phyloP scores from a whole-genome alignment of 2,329 filamentous ascomycete species.

The Plectosphaerella cucumerina region DNA sequence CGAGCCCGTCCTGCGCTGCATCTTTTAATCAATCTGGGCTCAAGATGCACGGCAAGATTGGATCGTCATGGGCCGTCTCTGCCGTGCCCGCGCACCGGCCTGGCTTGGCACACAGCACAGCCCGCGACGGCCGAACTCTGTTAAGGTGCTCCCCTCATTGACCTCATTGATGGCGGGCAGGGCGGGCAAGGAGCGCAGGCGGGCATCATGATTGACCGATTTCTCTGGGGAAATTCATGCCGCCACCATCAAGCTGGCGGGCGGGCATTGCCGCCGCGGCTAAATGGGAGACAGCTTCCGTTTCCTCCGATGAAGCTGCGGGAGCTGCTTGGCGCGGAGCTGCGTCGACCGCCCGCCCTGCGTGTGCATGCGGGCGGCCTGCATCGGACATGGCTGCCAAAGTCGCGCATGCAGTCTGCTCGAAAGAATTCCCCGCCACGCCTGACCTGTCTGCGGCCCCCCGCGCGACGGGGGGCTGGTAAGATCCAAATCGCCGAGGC shows the following conservation, averaged over 20 bases:
- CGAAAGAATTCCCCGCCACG: not conserved
- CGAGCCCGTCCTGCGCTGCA: too few species aligned
- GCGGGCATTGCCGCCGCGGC: not conserved
- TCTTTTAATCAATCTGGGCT: too few species aligned
- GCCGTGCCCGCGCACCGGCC: too few species aligned
- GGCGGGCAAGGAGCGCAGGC: too few species aligned
- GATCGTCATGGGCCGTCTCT: too few species aligned
- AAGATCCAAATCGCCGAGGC: not conserved
- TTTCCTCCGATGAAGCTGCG: not conserved
- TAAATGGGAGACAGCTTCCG: not conserved
- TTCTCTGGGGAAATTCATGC: too few species aligned
- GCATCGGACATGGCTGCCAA: not conserved
- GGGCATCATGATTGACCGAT: too few species aligned
- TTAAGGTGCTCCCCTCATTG: too few species aligned
- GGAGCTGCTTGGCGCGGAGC: not conserved
- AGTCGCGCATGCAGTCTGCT: not conserved
- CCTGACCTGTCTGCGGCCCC: not conserved
- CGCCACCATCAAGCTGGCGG: not conserved
- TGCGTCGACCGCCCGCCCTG: not conserved
- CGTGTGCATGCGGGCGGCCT: not conserved
- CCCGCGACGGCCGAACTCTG: too few species aligned
- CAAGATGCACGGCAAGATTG: too few species aligned
- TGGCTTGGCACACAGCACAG: too few species aligned
- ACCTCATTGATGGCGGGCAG: too few species aligned
- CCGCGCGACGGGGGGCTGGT: not conserved